Percentiles rank a stretch among this genome's conserved stretches.
Conservation (phyloP, 1,284 basidiomycete species). For the Marasmius fiardii region DNA sequence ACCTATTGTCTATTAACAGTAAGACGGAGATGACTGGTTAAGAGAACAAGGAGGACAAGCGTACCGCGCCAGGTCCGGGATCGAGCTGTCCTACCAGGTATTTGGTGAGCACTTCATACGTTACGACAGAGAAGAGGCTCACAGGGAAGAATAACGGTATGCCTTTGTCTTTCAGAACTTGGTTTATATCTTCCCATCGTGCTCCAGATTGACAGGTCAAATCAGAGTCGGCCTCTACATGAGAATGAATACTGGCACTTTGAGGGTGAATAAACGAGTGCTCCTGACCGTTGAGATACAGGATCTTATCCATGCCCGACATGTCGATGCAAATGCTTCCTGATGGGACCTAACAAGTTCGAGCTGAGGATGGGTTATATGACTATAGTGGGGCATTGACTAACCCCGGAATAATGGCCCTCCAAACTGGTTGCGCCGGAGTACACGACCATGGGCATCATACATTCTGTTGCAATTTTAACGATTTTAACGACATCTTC, state of each 20-base stretch:
- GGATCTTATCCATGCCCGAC: conserved; percentile 61
- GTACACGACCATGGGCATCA: conserved; percentile 67
- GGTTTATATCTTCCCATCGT: conserved; percentile 89
- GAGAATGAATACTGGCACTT: background rate
- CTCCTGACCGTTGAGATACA: conserved; percentile 42
- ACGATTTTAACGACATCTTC: conserved; percentile 71
- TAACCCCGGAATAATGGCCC: conserved; percentile 60
- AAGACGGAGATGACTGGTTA: background rate
- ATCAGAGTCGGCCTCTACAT: conserved; percentile 60
- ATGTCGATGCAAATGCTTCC: conserved; percentile 72
- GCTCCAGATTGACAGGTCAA: conserved; percentile 79
- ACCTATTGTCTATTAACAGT: conserved; percentile 42
- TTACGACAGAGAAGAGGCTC: conserved; percentile 17
- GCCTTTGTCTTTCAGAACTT: conserved; percentile 62
- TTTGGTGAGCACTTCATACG: background rate
- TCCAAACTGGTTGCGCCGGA: conserved; percentile 70
- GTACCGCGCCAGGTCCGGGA: conserved; percentile 50
- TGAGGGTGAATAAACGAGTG: background rate
- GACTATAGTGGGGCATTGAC: conserved; percentile 30
- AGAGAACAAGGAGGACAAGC: conserved; percentile 17
- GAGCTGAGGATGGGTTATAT: background rate
- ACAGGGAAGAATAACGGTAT: conserved; percentile 73
- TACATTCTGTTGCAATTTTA: conserved; percentile 59
- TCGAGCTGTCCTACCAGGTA: conserved; percentile 35
- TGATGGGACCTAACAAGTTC: conserved; percentile 30